Conservation (phyloP, 2,329 filamentous ascomycete species). For the Hyphodiscus sp. region DNA sequence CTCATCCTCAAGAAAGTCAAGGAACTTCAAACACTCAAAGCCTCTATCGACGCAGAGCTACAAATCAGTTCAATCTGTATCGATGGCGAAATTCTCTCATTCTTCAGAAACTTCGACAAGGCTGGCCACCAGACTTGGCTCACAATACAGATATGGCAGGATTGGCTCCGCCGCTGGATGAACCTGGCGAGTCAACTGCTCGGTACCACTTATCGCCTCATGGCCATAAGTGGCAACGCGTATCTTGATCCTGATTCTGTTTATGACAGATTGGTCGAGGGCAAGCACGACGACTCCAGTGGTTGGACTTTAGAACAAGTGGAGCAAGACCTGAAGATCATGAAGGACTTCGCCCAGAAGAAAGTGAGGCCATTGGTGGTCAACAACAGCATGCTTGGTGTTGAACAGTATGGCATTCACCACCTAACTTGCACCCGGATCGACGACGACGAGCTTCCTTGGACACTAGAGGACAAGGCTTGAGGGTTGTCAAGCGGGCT, state of each 20-base stretch:
- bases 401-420: slow-evolving; percentile 11
- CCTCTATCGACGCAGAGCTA: slow-evolving; percentile 7
- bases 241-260: slow-evolving; percentile 16
- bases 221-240: slow-evolving; percentile 16
- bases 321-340: slow-evolving; percentile 12
- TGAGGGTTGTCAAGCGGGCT: background rate
- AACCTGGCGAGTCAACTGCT: background rate
- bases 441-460: slow-evolving; percentile 19
- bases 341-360: slow-evolving; percentile 19
- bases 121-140: slow-evolving; percentile 24
- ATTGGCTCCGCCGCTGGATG: slow-evolving; percentile 19
- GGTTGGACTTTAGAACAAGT: slow-evolving; percentile 3
- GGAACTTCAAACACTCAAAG: slow-evolving; percentile 7
- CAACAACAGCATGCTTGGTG: slow-evolving; percentile 20
- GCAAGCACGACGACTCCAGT: background rate
- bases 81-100: background rate
- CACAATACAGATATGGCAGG: slow-evolving; percentile 19
- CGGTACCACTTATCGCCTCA: slow-evolving; percentile 10
- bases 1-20: slow-evolving; percentile 14
- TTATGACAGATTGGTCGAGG: background rate
- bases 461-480: background rate
- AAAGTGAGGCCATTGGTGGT: slow-evolving; percentile 11
- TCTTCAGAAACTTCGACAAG: slow-evolving; percentile 1
- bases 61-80: slow-evolving; percentile 10
- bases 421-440: slow-evolving; percentile 24